Base-by-base conservation (phyloP, 768 basidiomycete species). In the Stropharia rugosoannulata region DNA sequence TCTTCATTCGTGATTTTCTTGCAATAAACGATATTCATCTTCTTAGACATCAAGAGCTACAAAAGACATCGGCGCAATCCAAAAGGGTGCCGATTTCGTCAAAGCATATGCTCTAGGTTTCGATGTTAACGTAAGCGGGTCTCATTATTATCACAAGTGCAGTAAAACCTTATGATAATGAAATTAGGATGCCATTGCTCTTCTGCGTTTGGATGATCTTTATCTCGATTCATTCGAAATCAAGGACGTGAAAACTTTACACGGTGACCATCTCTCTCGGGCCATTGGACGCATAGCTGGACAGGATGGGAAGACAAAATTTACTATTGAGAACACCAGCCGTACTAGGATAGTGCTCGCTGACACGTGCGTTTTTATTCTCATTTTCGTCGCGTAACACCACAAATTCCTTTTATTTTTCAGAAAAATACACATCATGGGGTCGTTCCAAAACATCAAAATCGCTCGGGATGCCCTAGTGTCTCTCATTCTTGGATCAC, bases 141-240 rank as follows among this genome's bases (percentile, higher is more conserved):
- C 49, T 18, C 42, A 51, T 13, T 38, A 41, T 9, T 8, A 32
- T 46, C 44, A 46, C 29, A 3, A 27, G 3, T 15, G 29, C 25
- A n/a, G n/a, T 6, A 48, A 35, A 18, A 35, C 7, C 12, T 50
- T 25, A 38, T 0, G 18, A 39, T 39, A 10, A 5, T 13, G n/a
- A 15, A 42, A 52, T 44, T 49, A 98, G 93, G 97, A 99, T 63
- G 87, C 96, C 5, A 91, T 99, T 60, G 97, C 97, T 5, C 85
- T 99, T 22, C 82, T 99, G 35, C 85, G 97, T 59, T 70, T 99
- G 64, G 97, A 99, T 67, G 97, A 98, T 68, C 82, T 99, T 12
- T 99, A 98, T 70, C 89, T 99, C 44, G 97, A 98, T 66, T 95
- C 95, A 2, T 97, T 97, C 66, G 97, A 99, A 72, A 96, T 99